Evolutionary conservation across 164 flowering plant species (phyloP), one percentile per base, ranked within the genome.

Genomic region (Akebia trifoliata): DNA sequence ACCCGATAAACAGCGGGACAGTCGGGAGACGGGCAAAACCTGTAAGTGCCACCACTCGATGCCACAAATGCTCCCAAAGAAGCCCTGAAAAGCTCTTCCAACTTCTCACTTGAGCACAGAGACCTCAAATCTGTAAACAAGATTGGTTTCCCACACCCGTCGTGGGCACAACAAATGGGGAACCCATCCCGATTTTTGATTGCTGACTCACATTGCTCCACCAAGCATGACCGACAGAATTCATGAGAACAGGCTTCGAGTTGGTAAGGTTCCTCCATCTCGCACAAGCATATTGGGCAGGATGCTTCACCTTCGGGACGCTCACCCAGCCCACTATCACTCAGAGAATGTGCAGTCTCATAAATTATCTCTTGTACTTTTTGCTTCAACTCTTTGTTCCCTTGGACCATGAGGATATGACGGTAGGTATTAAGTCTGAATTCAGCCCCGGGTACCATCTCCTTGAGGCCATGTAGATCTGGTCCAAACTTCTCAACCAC

Each of bases 21-120:
- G 61, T 94, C 99, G 0, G 97, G 93, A 8, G 97, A 81, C 0
- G 97, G 94, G 64, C 99, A 94, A 63, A 88, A 94, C 59, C 83
- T 59, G 74, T 75, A 85, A 1, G 14, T 43, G 0, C 96, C 96
- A 25, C 79, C 74, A 65, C 94, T 90, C 0, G 77, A 65, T 6
- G 80, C 76, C 28, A 90, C 90, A 66, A 71, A 88, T 2, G 85
- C 72, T 34, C 78, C 84, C 52, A 94, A n/a, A 2, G 99, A 79
- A 30, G 95, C 81, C 62, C 81, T 59, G 62, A 90, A 90, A 20
- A 94, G 86, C 24, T 90, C 97, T 31, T 86, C 96, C 64, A 90
- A 63, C 66, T 83, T 83, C 44, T 85, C 96, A 42, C 8, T 15
- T 1, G 82, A 50, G 51, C 88, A 36, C 3, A 94, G 64, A 50